A percentile compares a stretch with the other conserved stretches of the same genome.
These are phyloP conservation scores for Dillenia turbinata DNA, from an alignment of 164 flowering plant genomes.

Conservation along the genomic window DNA sequence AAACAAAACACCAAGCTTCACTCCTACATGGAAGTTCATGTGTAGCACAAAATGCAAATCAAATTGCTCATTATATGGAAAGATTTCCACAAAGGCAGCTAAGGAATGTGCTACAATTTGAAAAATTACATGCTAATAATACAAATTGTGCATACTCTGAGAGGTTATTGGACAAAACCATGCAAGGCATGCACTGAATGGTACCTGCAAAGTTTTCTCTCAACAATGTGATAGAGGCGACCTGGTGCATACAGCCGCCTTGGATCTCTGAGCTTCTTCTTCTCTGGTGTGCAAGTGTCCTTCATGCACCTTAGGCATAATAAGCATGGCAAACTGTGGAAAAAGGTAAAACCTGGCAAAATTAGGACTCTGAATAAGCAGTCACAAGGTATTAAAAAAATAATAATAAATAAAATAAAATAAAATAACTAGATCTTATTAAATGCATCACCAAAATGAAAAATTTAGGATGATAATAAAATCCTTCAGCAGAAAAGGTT, in stretches of 20 bases:
- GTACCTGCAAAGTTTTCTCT: constrained; percentile 90
- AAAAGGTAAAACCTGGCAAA: constrained; percentile 3
- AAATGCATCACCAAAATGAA: too few relatives aligned
- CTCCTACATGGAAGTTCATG: too few relatives aligned
- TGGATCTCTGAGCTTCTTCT: constrained; percentile 83
- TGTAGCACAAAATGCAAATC: too few relatives aligned
- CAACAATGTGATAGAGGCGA: constrained; percentile 94
- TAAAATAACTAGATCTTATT: not conserved
- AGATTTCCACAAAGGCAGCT: too few relatives aligned
- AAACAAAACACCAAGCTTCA: too few relatives aligned
- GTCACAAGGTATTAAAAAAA: not conserved
- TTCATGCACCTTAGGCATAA: constrained; percentile 83
- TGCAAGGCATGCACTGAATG: not conserved
- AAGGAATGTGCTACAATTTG: too few relatives aligned
- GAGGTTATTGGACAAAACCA: too few relatives aligned
- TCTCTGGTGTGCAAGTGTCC: constrained; percentile 86
- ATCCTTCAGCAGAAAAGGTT: too few relatives aligned
- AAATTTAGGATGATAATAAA: too few relatives aligned
- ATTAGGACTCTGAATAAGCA: not conserved
- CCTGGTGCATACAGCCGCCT: constrained; percentile 98
- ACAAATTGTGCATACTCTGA: too few relatives aligned
- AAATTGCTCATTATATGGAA: too few relatives aligned
- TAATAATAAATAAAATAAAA: not conserved
- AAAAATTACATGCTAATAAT: too few relatives aligned
- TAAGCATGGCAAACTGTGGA: constrained; percentile 89